Conservation (phyloP, 176 grass and related monocot genomes). For the Musa beccarii region DNA sequence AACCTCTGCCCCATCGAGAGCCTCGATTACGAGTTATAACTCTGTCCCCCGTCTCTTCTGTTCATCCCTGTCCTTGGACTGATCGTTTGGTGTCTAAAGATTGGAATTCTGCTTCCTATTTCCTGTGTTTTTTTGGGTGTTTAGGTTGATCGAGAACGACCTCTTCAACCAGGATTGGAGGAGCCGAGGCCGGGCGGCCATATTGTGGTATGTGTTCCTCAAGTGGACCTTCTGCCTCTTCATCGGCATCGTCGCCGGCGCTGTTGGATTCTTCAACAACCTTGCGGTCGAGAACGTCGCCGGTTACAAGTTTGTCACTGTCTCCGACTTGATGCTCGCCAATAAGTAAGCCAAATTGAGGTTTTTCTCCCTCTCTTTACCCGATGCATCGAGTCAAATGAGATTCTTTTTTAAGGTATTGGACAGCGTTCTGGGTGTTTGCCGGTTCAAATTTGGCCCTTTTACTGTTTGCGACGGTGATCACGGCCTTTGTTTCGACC, state of each 20-base stretch:
- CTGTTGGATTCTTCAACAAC: conserved; percentile 79
- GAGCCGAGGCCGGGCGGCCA: conserved; percentile 38
- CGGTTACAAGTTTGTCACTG: conserved; percentile 49
- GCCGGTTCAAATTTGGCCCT: conserved; percentile 56
- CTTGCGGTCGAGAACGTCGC: conserved; percentile 85
- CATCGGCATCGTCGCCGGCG: conserved; percentile 51
- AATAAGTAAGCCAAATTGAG: conserved; percentile 28
- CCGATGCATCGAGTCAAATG: background rate
- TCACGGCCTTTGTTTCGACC: conserved; percentile 75
- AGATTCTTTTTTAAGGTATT: conserved; percentile 38
- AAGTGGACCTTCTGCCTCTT: conserved; percentile 89
- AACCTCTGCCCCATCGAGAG: conserved; percentile 91
- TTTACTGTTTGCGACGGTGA: conserved; percentile 49
- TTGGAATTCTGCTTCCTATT: background rate
- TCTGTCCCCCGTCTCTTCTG: background rate
- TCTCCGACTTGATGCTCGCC: conserved; percentile 63
- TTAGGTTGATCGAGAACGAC: conserved; percentile 83
- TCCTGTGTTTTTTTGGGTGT: background rate
- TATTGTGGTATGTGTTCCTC: conserved; percentile 61
- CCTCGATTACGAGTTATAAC: conserved; percentile 78
- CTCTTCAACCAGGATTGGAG: conserved; percentile 94
- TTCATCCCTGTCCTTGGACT: background rate
- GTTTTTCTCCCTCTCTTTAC: conserved; percentile 2
- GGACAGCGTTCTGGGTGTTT: conserved; percentile 69
- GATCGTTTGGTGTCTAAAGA: background rate